These are phyloP conservation scores for Vigna hirtella DNA, from an alignment of 306 rosid genomes.

Conservation along the genomic window DNA sequence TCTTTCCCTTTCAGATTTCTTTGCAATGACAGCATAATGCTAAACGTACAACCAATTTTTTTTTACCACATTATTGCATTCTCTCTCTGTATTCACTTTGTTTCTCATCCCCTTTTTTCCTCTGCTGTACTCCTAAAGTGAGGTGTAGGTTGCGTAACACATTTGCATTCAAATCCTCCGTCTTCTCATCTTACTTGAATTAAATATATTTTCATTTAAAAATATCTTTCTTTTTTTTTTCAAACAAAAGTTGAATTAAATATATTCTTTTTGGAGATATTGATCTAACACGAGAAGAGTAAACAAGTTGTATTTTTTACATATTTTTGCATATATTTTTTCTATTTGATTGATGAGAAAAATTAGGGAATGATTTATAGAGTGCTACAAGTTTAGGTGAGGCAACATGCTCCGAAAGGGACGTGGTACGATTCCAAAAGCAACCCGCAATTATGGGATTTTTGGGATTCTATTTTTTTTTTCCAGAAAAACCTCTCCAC, in stretches of 20 bases:
- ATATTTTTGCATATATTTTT: background rate
- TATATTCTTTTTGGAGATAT: background rate
- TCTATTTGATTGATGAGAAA: background rate
- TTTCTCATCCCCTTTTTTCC: background rate
- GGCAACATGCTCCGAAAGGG: constrained; percentile 43
- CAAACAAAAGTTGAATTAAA: too few species aligned
- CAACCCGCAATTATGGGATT: background rate
- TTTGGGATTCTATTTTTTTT: background rate
- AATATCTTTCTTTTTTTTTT: too few species aligned
- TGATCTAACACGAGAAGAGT: background rate
- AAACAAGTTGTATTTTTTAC: background rate
- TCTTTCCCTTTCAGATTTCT: background rate
- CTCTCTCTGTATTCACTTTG: background rate
- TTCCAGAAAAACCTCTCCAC: background rate
- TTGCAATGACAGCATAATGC: too few species aligned
- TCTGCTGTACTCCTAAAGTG: too few species aligned
- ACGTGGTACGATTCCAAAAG: constrained; percentile 33
- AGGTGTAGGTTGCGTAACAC: background rate
- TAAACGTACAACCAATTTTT: background rate
- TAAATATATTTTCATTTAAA: too few species aligned
- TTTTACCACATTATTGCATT: background rate
- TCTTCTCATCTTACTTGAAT: background rate
- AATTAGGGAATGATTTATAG: constrained; percentile 6
- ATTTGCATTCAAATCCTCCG: background rate
- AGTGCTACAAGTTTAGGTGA: background rate